Conservation (phyloP, 495 filamentous ascomycete species). For the Pyronema domesticum region DNA sequence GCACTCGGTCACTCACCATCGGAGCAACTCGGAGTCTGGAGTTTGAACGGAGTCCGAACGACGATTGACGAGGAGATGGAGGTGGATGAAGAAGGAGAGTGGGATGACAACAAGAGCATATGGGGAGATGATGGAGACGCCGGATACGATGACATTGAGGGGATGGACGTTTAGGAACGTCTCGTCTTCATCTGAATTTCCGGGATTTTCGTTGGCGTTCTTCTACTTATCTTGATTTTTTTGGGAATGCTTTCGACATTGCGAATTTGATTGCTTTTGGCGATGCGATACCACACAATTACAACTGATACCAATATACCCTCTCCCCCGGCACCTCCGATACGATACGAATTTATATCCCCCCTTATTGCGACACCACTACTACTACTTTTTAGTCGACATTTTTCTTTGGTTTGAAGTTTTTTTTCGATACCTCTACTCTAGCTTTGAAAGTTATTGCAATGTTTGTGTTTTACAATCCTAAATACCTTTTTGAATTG, state of each 20-base stretch:
- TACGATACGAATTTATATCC: no score
- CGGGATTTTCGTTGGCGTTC: not conserved
- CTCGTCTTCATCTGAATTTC: not conserved
- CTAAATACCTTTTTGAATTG: not conserved
- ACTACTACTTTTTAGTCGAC: no score
- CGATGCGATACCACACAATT: no score
- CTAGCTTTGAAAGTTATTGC: no score
- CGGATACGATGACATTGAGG: conserved; percentile 2
- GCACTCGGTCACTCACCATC: conserved; percentile 53
- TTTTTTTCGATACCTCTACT: no score
- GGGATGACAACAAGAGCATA: conserved; percentile 30
- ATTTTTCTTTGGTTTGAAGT: no score
- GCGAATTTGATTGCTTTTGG: not conserved
- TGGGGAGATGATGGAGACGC: conserved; percentile 30
- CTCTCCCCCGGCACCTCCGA: no score
- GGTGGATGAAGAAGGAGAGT: conserved; percentile 26
- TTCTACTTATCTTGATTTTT: not conserved
- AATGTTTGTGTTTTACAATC: not conserved
- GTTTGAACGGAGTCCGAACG: conserved; percentile 7
- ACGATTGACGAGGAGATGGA: conserved; percentile 7
- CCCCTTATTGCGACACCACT: no score
- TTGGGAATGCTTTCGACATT: not conserved
- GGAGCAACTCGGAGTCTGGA: conserved; percentile 18
- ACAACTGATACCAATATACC: no score
- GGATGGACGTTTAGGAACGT: not conserved